Base-by-base conservation (phyloP, 495 filamentous ascomycete genomes). In the Cudoniella acicularis region DNA sequence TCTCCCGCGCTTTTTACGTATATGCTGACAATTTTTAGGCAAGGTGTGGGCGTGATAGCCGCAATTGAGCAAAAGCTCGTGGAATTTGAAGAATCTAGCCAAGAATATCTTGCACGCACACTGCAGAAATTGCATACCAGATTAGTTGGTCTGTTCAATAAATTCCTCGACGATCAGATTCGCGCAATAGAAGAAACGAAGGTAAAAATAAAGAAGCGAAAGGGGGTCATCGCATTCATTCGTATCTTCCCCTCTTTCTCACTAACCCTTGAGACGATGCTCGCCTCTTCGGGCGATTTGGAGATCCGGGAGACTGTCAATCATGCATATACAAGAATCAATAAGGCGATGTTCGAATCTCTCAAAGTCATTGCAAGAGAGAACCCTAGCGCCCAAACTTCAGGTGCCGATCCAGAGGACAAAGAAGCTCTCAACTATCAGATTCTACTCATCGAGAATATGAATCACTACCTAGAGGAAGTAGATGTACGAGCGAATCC, bases 181-280 rank as follows among this genome's bases (percentile, higher is more conserved):
- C 88, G 89, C 23, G 92, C 91, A 24, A 96, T 98, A 60, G 93
- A 98, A 72, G 93, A 98, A 56, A 97, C 92, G n/a, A 97, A 96
- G 72, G 93, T 98, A 64, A 96, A 96, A 73, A 89, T 96, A 73
- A 97, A 96, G 77, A 98, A 97, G 77, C 86, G 93, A 58, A 96
- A 95, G 73, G 93, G 93, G 13, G 90, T 98, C 61, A 96, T 96
- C 64, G 85, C 83, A 9, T 97, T 98, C 71, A 91, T 97, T 75
- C 86, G 90, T 49, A 87, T 91, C 41, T 97, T 98, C 77, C 93
- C 93, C 0, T 79, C 88, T 61, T 96, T 96, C 73, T 86, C 84
- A 13, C 70, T 80, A 1, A 85, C 88, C 1, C 79, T 96, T 3
- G 91, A 96, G 71, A 92, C 84, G 69, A 91, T 93, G 86, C 80